Percentiles rank a stretch among this genome's conserved stretches.
These are phyloP conservation scores for Pseudopediastrum boryanum DNA, from an alignment of 139 green algal genomes.

Conservation along the genomic window DNA sequence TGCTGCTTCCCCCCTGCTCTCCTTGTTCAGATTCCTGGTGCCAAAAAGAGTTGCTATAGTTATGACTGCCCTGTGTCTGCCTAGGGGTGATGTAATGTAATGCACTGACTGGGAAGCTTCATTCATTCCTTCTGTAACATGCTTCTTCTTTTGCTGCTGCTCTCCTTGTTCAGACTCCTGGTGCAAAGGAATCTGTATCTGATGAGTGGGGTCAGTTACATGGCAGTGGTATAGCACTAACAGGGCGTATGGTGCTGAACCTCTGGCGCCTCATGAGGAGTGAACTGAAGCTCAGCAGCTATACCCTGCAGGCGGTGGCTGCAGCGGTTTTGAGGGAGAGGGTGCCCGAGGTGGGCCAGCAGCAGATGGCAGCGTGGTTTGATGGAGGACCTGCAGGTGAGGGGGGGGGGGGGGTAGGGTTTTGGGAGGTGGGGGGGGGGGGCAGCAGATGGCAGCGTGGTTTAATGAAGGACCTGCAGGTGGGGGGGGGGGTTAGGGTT, in stretches of 20 bases:
- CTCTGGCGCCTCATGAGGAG: conserved; percentile 80
- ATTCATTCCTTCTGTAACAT: no score
- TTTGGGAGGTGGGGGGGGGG: conserved; percentile 57
- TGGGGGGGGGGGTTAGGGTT: no score
- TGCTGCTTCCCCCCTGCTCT: not conserved
- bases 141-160: not conserved
- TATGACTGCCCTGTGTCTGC: no score
- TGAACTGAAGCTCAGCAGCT: conserved; percentile 86
- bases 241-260: conserved; percentile 94
- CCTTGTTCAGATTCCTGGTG: not conserved
- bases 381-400: conserved; percentile 31
- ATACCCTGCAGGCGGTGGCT: conserved; percentile 82
- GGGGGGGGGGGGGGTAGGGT: not conserved
- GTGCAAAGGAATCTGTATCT: not conserved
- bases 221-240: conserved; percentile 60
- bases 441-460: conserved; percentile 76
- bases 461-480: conserved; percentile 67
- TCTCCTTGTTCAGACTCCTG: not conserved
- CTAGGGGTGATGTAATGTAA: no score
- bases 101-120: no score
- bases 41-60: no score
- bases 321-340: conserved; percentile 83
- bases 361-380: conserved; percentile 85
- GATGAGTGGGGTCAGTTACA: conserved; percentile 85
- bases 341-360: conserved; percentile 69